phyloP scores from a whole-genome alignment of 1,284 basidiomycete species.

The Inonotus hispidus region DNA sequence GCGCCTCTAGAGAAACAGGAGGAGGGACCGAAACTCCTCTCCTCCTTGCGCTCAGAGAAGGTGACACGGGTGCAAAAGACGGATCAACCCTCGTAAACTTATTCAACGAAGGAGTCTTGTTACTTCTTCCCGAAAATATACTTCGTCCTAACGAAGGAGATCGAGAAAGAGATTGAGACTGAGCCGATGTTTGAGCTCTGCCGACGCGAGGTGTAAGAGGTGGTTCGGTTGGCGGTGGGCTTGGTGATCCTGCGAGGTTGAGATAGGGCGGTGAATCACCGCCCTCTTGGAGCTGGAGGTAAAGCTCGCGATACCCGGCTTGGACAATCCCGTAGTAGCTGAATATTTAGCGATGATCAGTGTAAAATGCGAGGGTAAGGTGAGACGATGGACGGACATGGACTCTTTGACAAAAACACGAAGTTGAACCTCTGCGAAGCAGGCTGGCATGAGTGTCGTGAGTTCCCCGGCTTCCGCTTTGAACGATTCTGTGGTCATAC shows the following conservation, averaged over 20 bases:
- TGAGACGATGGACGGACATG: conserved; percentile 26
- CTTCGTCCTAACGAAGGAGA: conserved; percentile 1
- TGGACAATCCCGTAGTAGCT: conserved; percentile 56
- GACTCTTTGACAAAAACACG: conserved; percentile 63
- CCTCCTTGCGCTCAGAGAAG: conserved; percentile 20
- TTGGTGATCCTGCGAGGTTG: background rate
- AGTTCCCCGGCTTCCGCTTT: conserved; percentile 51
- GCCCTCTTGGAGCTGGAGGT: conserved; percentile 30
- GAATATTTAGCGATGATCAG: conserved; percentile 13
- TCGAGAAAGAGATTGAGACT: background rate
- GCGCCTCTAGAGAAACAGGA: background rate
- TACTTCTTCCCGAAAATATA: background rate
- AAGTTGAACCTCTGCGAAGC: conserved; percentile 59
- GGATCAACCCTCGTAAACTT: conserved; percentile 40
- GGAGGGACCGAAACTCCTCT: background rate
- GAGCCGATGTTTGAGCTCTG: background rate
- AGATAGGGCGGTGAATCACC: background rate
- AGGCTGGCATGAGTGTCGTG: conserved; percentile 53
- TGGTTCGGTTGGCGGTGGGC: conserved; percentile 10
- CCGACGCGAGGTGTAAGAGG: conserved; percentile 8
- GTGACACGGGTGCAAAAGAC: conserved; percentile 32
- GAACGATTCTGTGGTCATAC: conserved; percentile 10
- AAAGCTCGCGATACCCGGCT: conserved; percentile 54
- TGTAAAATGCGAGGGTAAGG: background rate
- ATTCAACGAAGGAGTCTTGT: conserved; percentile 27